These are phyloP conservation scores for Brassica balearica DNA, from an alignment of 441 rosid species.

Conservation along the genomic window DNA sequence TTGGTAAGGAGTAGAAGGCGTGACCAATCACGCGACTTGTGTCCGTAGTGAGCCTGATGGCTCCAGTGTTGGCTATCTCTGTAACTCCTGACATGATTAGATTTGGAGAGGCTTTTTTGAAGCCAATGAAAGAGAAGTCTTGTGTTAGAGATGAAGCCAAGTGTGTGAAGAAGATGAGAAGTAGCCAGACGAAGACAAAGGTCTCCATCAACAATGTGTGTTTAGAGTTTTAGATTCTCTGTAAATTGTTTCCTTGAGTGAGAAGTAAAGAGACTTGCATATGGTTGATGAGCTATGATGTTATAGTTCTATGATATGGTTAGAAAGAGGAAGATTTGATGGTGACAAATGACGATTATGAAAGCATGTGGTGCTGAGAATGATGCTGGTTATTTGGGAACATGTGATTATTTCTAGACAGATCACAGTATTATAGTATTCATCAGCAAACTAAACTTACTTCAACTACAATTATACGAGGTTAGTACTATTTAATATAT, in stretches of 20 bases:
- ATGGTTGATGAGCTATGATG: constrained; percentile 9
- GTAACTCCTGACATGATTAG: constrained; percentile 64
- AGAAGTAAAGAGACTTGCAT: constrained; percentile 16
- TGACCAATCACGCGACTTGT: constrained; percentile 64
- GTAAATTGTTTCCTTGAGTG: constrained; percentile 19
- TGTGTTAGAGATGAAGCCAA: constrained; percentile 51
- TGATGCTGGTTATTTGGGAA: constrained; percentile 35
- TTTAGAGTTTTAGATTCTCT: not conserved
- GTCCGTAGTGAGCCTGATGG: constrained; percentile 64
- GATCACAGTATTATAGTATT: not conserved
- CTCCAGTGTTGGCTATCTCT: constrained; percentile 58
- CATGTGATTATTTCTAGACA: constrained; percentile 30
- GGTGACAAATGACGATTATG: constrained; percentile 16
- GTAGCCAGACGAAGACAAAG: constrained; percentile 41
- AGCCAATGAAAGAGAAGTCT: constrained; percentile 64
- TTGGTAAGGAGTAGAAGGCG: constrained; percentile 72
- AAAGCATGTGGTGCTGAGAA: constrained; percentile 39
- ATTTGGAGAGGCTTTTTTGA: constrained; percentile 47
- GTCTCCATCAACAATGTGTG: constrained; percentile 45
- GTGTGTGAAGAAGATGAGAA: constrained; percentile 44
- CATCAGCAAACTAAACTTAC: constrained; percentile 1
- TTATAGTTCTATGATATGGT: constrained; percentile 22
- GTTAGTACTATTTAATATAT: constrained; percentile 21
- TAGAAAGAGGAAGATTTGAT: constrained; percentile 6
- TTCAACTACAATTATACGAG: constrained; percentile 27